Conservation (phyloP, 1,139 yeast genomes). For the Citeromyces hawaiiensis region DNA sequence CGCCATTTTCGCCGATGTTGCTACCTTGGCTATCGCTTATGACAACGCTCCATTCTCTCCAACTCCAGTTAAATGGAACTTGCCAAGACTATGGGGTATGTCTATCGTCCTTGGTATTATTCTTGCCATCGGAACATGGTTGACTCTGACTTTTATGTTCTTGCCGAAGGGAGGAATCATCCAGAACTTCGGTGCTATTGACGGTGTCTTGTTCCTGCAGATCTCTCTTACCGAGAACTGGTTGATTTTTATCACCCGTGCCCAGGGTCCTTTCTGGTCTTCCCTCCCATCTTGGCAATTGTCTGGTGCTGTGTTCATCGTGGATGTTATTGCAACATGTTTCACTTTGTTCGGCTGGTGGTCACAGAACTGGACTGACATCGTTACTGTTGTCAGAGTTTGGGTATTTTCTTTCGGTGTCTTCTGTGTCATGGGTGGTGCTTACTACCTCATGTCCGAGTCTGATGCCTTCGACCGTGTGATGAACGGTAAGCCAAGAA, state of each 20-base stretch:
- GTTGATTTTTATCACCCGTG: slow-evolving; percentile 92
- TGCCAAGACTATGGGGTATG: slow-evolving; percentile 97
- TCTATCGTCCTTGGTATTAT: slow-evolving; percentile 71
- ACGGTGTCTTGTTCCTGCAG: slow-evolving; percentile 86
- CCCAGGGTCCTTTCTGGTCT: slow-evolving; percentile 93
- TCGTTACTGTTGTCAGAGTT: slow-evolving; percentile 85
- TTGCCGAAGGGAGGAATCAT: slow-evolving; percentile 79
- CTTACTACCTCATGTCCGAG: slow-evolving; percentile 83
- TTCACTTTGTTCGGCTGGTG: slow-evolving; percentile 94
- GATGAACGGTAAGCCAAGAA: slow-evolving; percentile 80
- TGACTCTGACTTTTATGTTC: slow-evolving; percentile 84
- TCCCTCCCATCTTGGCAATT: slow-evolving; percentile 91
- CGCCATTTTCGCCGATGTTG: slow-evolving; percentile 94
- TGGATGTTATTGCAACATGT: slow-evolving; percentile 82
- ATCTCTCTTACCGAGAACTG: slow-evolving; percentile 90
- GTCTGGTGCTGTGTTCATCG: slow-evolving; percentile 81
- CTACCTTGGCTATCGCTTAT: slow-evolving; percentile 89
- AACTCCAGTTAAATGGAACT: slow-evolving; percentile 96
- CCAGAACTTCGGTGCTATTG: slow-evolving; percentile 88
- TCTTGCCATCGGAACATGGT: slow-evolving; percentile 86
- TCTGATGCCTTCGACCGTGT: slow-evolving; percentile 83
- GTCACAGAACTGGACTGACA: slow-evolving; percentile 96
- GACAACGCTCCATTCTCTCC: slow-evolving; percentile 98
- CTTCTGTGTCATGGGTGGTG: slow-evolving; percentile 94
- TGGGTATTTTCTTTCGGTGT: slow-evolving; percentile 95